phyloP scores from a whole-genome alignment of 1,284 basidiomycete species.

The Sutorius eximius region DNA sequence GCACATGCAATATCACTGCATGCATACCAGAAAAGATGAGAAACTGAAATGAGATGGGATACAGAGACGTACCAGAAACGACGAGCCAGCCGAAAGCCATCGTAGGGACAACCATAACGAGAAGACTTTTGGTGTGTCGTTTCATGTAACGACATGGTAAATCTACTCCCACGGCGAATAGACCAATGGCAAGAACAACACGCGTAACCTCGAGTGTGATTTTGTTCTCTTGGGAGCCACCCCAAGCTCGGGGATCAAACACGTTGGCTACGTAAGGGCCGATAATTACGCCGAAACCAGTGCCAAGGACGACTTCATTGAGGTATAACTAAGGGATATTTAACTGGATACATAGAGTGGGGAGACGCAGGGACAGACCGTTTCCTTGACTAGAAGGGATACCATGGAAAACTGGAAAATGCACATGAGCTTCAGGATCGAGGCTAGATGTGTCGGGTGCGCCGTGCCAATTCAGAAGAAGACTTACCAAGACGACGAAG shows the following conservation, averaged over 20 bases:
- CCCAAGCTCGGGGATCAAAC: slow-evolving; percentile 84
- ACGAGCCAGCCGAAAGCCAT: slow-evolving; percentile 79
- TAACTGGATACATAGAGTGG: not conserved
- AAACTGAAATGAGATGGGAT: not conserved
- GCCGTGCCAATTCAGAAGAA: not conserved
- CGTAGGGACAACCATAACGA: slow-evolving; percentile 70
- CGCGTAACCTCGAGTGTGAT: slow-evolving; percentile 82
- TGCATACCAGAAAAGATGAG: not conserved
- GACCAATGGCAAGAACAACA: slow-evolving; percentile 64
- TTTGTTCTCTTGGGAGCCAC: slow-evolving; percentile 47
- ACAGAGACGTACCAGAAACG: slow-evolving; percentile 50
- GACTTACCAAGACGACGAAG: slow-evolving; percentile 66
- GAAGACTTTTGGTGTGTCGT: slow-evolving; percentile 57
- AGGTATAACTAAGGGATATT: slow-evolving; percentile 63
- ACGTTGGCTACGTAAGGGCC: slow-evolving; percentile 75
- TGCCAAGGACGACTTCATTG: slow-evolving; percentile 92
- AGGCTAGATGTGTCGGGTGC: not conserved
- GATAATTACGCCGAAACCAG: slow-evolving; percentile 70
- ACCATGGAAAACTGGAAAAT: slow-evolving; percentile 71
- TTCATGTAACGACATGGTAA: slow-evolving; percentile 67
- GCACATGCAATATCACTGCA: slow-evolving; percentile 55
- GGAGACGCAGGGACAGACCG: slow-evolving; percentile 37
- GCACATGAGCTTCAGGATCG: slow-evolving; percentile 2
- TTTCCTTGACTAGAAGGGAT: slow-evolving; percentile 81
- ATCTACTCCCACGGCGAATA: slow-evolving; percentile 76